Evolutionary conservation across 148 eudicot genomes (phyloP).

Genomic region (Rhododendron ferrugineum): DNA sequence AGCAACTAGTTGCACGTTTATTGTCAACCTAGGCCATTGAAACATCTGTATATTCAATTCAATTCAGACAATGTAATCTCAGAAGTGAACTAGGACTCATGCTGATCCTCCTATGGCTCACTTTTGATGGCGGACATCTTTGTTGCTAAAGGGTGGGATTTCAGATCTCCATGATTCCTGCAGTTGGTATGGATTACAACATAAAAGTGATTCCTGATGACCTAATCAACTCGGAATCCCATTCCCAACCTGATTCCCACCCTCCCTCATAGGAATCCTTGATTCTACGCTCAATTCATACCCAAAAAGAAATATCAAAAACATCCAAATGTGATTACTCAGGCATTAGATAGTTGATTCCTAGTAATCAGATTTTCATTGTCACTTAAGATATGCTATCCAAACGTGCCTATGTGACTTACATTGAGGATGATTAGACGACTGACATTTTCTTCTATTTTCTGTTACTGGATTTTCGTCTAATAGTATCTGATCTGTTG

Average conservation of each 20-base stretch:
- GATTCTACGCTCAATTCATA: background rate
- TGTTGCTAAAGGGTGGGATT: background rate
- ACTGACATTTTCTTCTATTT: background rate
- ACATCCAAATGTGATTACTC: background rate
- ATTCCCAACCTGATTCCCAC: background rate
- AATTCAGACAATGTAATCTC: background rate
- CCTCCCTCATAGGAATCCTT: background rate
- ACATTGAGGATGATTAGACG: background rate
- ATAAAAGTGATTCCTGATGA: background rate
- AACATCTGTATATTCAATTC: background rate
- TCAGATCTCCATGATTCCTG: background rate
- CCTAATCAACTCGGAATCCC: background rate
- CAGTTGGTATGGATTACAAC: background rate
- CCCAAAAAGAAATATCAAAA: background rate
- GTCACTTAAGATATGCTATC: background rate
- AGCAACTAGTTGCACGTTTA: background rate
- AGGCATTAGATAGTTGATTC: background rate
- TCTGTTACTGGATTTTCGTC: background rate
- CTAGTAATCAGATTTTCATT: background rate
- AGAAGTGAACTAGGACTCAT: background rate
- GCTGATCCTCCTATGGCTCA: background rate
- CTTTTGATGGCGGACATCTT: background rate
- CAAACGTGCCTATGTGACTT: background rate
- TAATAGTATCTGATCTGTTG: constrained; percentile 1
- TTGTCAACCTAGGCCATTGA: background rate